phyloP scores from a whole-genome alignment of 441 rosid species.

The Pelargonium fulgidum region DNA sequence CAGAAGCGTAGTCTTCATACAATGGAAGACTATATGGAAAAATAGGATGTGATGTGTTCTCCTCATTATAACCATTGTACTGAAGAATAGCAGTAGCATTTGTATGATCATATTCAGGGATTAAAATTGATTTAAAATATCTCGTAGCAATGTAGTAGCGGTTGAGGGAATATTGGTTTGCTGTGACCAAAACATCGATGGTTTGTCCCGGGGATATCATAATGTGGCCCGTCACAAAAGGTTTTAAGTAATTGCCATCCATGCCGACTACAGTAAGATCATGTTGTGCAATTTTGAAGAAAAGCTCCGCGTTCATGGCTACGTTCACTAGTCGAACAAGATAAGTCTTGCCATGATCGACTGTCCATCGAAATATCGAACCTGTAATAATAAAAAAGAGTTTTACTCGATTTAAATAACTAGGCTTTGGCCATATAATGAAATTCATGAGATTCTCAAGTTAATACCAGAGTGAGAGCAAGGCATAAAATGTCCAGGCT shows the following conservation, averaged over 20 bases:
- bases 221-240: slow-evolving; percentile 19
- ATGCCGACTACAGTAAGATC: slow-evolving; percentile 25
- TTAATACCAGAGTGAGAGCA: slow-evolving; percentile 28
- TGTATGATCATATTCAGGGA: slow-evolving; percentile 17
- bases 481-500: slow-evolving; percentile 34
- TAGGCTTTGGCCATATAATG: no score
- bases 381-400: background rate
- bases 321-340: slow-evolving; percentile 22
- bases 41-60: slow-evolving; percentile 14
- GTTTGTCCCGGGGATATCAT: slow-evolving; percentile 30
- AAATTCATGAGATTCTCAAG: no score
- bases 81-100: slow-evolving; percentile 27
- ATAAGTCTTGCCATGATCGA: slow-evolving; percentile 16
- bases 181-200: slow-evolving; percentile 26
- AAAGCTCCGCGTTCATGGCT: slow-evolving; percentile 22
- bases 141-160: slow-evolving; percentile 27
- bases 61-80: slow-evolving; percentile 18
- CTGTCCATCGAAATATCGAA: background rate
- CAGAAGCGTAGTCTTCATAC: slow-evolving; percentile 10
- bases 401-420: no score
- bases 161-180: slow-evolving; percentile 18
- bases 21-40: slow-evolving; percentile 23
- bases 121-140: slow-evolving; percentile 3
- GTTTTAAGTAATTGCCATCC: slow-evolving; percentile 31
- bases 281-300: slow-evolving; percentile 26